phyloP scores from a whole-genome alignment of 345 rosid species.

The Aegle marmelos region DNA sequence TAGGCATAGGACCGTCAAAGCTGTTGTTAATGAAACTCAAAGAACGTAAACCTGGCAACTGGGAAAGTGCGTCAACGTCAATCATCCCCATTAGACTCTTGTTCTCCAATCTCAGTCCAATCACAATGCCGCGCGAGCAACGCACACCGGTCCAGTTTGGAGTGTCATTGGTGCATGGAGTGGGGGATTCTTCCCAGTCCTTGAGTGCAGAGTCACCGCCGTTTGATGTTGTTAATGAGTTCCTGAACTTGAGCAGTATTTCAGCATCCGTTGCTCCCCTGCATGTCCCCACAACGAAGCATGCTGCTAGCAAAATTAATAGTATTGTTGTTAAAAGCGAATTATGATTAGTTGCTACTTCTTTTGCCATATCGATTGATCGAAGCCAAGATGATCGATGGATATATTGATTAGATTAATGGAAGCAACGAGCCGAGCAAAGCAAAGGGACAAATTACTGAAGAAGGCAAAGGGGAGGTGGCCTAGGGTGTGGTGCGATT shows the following conservation, averaged over 20 bases:
- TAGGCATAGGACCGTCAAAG: conserved; percentile 60
- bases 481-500: not conserved
- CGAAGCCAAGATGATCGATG: not conserved
- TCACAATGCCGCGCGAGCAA: conserved; percentile 38
- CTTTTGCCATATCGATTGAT: not conserved
- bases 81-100: conserved; percentile 55
- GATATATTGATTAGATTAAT: not conserved
- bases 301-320: not conserved
- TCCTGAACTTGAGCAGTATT: conserved; percentile 51
- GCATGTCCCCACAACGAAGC: not conserved
- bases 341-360: not conserved
- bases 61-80: conserved; percentile 37
- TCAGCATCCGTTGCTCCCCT: conserved; percentile 33
- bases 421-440: not conserved
- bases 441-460: not conserved
- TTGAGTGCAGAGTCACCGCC: conserved; percentile 10
- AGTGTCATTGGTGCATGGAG: conserved; percentile 32
- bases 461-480: too few species aligned
- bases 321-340: not conserved
- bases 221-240: conserved; percentile 32
- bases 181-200: conserved; percentile 36
- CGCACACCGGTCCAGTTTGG: conserved; percentile 55
- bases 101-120: conserved; percentile 45
- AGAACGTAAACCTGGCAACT: conserved; percentile 35
- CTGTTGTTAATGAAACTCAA: conserved; percentile 59